These are phyloP conservation scores for Podila minutissima DNA, from an alignment of 192 early-diverging fungal species.

Conservation along the genomic window DNA sequence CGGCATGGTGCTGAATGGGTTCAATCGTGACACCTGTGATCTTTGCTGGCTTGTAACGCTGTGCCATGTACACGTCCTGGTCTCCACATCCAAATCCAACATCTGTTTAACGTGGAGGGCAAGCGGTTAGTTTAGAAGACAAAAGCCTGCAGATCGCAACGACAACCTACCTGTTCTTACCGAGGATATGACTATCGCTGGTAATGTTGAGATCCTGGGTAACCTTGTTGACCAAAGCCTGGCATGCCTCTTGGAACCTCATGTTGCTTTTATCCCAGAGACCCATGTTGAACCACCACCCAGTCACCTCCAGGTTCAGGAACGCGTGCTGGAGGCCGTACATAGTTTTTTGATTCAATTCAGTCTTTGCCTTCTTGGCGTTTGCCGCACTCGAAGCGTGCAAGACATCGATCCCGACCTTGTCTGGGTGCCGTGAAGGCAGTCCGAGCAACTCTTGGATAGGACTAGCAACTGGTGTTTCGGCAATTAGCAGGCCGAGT, in stretches of 20 bases:
- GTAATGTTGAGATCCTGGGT: conserved; percentile 25
- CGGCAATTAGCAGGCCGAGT: conserved; percentile 26
- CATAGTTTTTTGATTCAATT: conserved; percentile 41
- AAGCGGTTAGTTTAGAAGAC: neutral
- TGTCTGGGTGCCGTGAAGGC: conserved; percentile 32
- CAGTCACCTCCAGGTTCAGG: conserved; percentile 53
- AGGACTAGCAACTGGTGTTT: conserved; percentile 30
- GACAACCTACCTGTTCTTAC: neutral
- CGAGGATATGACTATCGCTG: conserved; percentile 33
- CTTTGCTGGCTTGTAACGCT: conserved; percentile 30
- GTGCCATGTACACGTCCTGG: conserved; percentile 56
- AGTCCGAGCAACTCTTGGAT: conserved; percentile 33
- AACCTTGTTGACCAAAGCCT: conserved; percentile 48
- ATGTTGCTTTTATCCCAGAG: conserved; percentile 47
- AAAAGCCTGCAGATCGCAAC: neutral
- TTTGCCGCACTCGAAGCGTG: conserved; percentile 4
- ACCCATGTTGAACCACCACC: conserved; percentile 62
- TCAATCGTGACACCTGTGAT: conserved; percentile 59
- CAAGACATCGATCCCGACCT: conserved; percentile 35
- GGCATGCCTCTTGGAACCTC: conserved; percentile 55
- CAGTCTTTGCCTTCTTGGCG: conserved; percentile 14
- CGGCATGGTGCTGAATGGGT: conserved; percentile 48
- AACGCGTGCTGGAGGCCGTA: conserved; percentile 58
- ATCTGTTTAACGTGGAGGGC: conserved; percentile 23
- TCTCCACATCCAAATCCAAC: conserved; percentile 68